Evolutionary conservation across 768 basidiomycete genomes (phyloP).

Genomic region (Postia placenta): DNA sequence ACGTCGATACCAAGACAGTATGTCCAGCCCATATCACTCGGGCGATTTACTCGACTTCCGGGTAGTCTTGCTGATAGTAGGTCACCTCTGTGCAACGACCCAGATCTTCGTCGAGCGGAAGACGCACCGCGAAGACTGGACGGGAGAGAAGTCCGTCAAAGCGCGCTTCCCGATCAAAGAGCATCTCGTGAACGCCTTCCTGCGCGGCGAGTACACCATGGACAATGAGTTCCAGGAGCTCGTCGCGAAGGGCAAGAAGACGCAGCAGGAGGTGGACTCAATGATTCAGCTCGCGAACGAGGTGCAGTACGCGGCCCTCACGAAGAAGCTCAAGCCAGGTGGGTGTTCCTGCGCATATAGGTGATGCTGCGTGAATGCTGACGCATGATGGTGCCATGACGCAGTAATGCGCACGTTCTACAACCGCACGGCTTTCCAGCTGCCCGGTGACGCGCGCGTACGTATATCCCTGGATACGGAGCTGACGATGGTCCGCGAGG

Average conservation of each 20-base stretch:
- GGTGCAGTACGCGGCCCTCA: conserved; percentile 87
- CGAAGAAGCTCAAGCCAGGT: conserved; percentile 81
- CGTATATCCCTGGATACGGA: conserved; percentile 98
- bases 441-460: conserved; percentile 97
- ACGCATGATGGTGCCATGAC: neutral
- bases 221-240: conserved; percentile 88
- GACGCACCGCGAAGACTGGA: conserved; percentile 98
- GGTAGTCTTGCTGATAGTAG: no score
- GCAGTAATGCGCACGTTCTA: conserved; percentile 96
- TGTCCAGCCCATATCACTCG: no score
- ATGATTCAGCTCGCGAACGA: conserved; percentile 98
- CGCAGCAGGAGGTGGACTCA: conserved; percentile 79
- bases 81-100: no score
- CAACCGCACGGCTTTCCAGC: conserved; percentile 97
- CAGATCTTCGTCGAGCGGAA: conserved; percentile 87
- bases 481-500: conserved; percentile 89
- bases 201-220: conserved; percentile 86
- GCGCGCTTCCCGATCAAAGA: conserved; percentile 95
- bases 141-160: conserved; percentile 97
- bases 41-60: no score
- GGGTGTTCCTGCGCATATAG: conserved; percentile 18
- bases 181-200: conserved; percentile 85
- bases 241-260: conserved; percentile 88
- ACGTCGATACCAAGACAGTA: conserved; percentile 73
- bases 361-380: neutral